These are phyloP conservation scores for Macrophomina tecta DNA, from an alignment of 2,329 filamentous ascomycete species.

Conservation along the genomic window DNA sequence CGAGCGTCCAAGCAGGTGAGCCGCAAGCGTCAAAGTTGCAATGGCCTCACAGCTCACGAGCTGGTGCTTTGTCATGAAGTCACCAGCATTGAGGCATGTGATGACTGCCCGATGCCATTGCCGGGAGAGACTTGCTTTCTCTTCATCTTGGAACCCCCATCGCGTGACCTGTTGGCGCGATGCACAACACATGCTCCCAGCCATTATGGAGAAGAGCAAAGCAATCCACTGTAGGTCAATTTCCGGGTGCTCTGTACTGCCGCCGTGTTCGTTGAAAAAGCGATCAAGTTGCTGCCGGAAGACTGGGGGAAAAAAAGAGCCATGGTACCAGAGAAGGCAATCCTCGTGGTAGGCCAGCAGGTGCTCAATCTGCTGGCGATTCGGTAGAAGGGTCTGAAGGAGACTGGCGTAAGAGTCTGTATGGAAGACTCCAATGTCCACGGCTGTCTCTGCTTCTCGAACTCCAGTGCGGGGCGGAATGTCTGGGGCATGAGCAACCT, in stretches of 20 bases:
- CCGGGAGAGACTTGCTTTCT: conserved; percentile 50
- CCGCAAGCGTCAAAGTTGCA: conserved; percentile 55
- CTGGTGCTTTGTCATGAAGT: conserved; percentile 51
- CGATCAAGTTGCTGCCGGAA: conserved; percentile 47
- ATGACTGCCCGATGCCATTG: conserved; percentile 55
- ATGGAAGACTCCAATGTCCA: conserved; percentile 29
- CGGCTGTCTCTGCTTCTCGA: not conserved
- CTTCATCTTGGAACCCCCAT: conserved; percentile 54
- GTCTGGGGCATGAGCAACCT: conserved; percentile 29
- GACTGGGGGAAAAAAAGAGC: conserved; percentile 46
- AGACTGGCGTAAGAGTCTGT: conserved; percentile 35
- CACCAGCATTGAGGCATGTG: conserved; percentile 53
- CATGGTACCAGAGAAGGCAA: conserved; percentile 49
- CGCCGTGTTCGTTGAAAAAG: conserved; percentile 46
- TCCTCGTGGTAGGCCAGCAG: conserved; percentile 49
- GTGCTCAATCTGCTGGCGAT: conserved; percentile 33
- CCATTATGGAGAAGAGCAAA: conserved; percentile 53
- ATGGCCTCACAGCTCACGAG: conserved; percentile 53
- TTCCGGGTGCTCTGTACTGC: conserved; percentile 40
- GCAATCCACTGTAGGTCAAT: conserved; percentile 55
- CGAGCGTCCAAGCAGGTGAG: conserved; percentile 56
- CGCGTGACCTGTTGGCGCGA: conserved; percentile 40
- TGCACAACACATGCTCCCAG: conserved; percentile 51
- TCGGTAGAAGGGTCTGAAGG: conserved; percentile 48
- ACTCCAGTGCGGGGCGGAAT: not conserved